Evolutionary conservation across 805 yeast genomes (phyloP).

Genomic region (Ogataea pini): DNA sequence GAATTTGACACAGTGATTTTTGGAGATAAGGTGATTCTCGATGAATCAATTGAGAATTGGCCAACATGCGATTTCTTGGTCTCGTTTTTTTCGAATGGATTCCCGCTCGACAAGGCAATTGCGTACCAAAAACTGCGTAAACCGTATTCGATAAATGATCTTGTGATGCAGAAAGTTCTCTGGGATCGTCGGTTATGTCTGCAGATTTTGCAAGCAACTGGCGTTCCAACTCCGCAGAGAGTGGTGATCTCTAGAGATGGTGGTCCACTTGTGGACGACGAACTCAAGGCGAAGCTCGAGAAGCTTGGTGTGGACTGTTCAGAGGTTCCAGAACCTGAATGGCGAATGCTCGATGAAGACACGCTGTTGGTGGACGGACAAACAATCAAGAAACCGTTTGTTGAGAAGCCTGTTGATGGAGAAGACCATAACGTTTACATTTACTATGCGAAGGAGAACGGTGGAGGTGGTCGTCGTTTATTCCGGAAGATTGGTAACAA

Average conservation of each 20-base stretch:
- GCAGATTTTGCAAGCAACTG: constrained; percentile 69
- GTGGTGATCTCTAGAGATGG: constrained; percentile 94
- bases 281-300: constrained; percentile 58
- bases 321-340: constrained; percentile 63
- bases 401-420: constrained; percentile 98
- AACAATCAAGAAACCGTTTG: constrained; percentile 82
- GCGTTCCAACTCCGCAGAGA: constrained; percentile 89
- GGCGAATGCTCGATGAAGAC: constrained; percentile 89
- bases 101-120: constrained; percentile 95
- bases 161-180: constrained; percentile 86
- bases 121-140: constrained; percentile 83
- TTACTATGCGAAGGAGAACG: constrained; percentile 82
- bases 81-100: constrained; percentile 92
- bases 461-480: constrained; percentile 96
- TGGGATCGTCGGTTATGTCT: constrained; percentile 96
- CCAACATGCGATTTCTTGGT: constrained; percentile 97
- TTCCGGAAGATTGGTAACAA: constrained; percentile 97
- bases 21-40: constrained; percentile 95
- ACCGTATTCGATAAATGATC: constrained; percentile 87
- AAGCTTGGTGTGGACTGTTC: constrained; percentile 58
- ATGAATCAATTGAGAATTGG: constrained; percentile 94
- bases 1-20: constrained; percentile 96
- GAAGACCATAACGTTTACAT: constrained; percentile 97
- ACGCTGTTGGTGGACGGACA: constrained; percentile 75
- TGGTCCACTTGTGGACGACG: constrained; percentile 83